Conservation (phyloP, 1,284 basidiomycete genomes). For the Malassezia furfur region DNA sequence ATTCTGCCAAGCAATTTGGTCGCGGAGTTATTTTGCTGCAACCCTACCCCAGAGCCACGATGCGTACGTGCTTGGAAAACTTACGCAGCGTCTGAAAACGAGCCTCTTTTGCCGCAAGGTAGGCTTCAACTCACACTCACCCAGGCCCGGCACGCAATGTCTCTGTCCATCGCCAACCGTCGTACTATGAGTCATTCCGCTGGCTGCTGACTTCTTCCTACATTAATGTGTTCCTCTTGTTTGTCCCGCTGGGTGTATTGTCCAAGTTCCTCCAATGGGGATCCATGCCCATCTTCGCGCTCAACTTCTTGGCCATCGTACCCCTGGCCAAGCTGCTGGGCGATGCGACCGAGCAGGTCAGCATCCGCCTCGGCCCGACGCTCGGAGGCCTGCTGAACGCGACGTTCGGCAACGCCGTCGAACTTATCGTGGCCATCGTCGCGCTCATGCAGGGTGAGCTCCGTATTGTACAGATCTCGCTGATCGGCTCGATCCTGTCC, state of each 20-base stretch:
- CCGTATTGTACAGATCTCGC: constrained; percentile 42
- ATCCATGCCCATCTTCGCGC: constrained; percentile 34
- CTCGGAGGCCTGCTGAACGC: constrained; percentile 45
- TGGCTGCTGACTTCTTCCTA: constrained; percentile 39
- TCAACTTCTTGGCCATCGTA: constrained; percentile 47
- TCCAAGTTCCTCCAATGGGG: constrained; percentile 40
- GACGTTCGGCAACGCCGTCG: constrained; percentile 47
- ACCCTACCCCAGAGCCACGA: neutral
- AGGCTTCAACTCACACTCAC: neutral
- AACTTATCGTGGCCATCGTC: constrained; percentile 54
- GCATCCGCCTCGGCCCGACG: constrained; percentile 38
- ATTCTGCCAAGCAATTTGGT: neutral
- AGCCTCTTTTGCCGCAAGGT: constrained; percentile 9
- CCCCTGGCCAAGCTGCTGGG: constrained; percentile 47
- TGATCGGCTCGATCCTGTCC: constrained; percentile 43
- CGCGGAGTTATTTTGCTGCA: neutral
- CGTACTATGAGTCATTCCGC: constrained; percentile 25
- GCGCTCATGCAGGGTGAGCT: constrained; percentile 64
- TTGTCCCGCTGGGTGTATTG: constrained; percentile 44
- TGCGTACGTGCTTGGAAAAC: neutral
- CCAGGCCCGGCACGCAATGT: neutral
- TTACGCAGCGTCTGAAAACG: constrained; percentile 6
- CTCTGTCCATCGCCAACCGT: constrained; percentile 9
- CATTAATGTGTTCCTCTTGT: constrained; percentile 42
- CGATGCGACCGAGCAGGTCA: constrained; percentile 44